A percentile compares a stretch with the other conserved stretches of the same genome.
Evolutionary conservation across 805 yeast genomes (phyloP).

Genomic region (Ogataea glucozyma): DNA sequence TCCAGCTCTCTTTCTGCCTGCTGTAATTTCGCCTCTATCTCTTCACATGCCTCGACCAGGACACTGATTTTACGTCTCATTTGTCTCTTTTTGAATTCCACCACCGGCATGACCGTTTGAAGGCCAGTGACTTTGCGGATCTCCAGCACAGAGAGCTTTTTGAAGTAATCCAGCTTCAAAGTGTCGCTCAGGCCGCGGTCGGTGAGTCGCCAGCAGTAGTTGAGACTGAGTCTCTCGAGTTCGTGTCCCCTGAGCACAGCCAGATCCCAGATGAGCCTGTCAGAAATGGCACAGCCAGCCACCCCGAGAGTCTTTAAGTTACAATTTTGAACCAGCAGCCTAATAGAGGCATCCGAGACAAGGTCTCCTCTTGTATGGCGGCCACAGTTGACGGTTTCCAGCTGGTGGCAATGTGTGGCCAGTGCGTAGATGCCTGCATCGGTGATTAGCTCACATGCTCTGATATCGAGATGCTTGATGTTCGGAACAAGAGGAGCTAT

Average conservation of each 20-base stretch:
- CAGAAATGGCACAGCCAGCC: constrained; percentile 85
- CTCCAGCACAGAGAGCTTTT: constrained; percentile 71
- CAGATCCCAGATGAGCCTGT: constrained; percentile 77
- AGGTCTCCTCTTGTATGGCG: constrained; percentile 67
- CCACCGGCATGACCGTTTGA: constrained; percentile 60
- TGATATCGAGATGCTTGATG: constrained; percentile 65
- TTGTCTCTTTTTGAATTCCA: constrained; percentile 63
- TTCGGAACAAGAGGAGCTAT: constrained; percentile 58
- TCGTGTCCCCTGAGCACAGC: constrained; percentile 48
- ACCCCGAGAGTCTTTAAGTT: constrained; percentile 71
- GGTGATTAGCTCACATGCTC: constrained; percentile 80
- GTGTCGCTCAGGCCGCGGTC: constrained; percentile 35
- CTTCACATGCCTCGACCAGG: constrained; percentile 78
- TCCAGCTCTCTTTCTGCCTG: constrained; percentile 62
- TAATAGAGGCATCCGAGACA: constrained; percentile 70
- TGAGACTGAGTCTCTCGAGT: constrained; percentile 69
- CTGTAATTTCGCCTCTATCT: constrained; percentile 57
- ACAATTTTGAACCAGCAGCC: constrained; percentile 57
- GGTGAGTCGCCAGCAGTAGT: constrained; percentile 56
- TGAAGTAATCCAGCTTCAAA: constrained; percentile 49
- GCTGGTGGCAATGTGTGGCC: constrained; percentile 56
- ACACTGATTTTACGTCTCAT: constrained; percentile 46
- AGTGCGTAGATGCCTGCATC: constrained; percentile 76
- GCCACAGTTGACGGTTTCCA: constrained; percentile 73
- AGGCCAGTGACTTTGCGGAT: constrained; percentile 61